Evolutionary conservation across 352 stramenopile species (phyloP).

Genomic region (Pythium guiyangense): DNA sequence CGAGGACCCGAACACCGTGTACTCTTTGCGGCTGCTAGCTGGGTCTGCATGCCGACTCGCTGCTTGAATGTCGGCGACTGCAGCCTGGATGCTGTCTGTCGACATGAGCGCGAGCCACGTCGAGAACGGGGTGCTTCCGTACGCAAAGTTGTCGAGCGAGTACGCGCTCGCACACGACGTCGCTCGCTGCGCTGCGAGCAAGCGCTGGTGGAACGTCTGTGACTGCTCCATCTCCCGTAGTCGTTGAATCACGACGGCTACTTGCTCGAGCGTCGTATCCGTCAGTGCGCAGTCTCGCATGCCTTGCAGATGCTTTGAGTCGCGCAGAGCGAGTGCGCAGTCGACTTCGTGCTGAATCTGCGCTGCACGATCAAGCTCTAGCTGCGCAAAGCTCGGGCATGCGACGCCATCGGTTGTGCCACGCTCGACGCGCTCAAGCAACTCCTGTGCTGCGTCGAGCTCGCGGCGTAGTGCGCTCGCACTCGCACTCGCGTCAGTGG

Average conservation of each 20-base stretch:
- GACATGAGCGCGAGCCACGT: conserved; percentile 38
- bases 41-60: too few relatives aligned
- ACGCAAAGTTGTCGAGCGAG: conserved; percentile 46
- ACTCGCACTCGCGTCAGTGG: neutral
- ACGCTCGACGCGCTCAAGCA: neutral
- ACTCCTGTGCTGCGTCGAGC: neutral
- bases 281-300: neutral
- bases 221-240: conserved; percentile 28
- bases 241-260: conserved; percentile 12
- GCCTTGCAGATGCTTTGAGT: too few relatives aligned
- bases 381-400: neutral
- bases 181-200: conserved; percentile 21
- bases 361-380: neutral
- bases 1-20: conserved; percentile 52
- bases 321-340: neutral
- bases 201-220: conserved; percentile 24
- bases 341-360: conserved; percentile 5
- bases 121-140: conserved; percentile 44
- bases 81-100: conserved; percentile 8
- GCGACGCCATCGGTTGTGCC: neutral
- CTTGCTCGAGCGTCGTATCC: neutral
- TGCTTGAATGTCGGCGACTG: conserved; percentile 6
- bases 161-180: conserved; percentile 18
- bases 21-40: conserved; percentile 4
- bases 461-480: neutral